Evolutionary conservation across 2,329 filamentous ascomycete species (phyloP), one percentile per base, ranked within the genome.

Genomic region (Madurella mycetomatis): DNA sequence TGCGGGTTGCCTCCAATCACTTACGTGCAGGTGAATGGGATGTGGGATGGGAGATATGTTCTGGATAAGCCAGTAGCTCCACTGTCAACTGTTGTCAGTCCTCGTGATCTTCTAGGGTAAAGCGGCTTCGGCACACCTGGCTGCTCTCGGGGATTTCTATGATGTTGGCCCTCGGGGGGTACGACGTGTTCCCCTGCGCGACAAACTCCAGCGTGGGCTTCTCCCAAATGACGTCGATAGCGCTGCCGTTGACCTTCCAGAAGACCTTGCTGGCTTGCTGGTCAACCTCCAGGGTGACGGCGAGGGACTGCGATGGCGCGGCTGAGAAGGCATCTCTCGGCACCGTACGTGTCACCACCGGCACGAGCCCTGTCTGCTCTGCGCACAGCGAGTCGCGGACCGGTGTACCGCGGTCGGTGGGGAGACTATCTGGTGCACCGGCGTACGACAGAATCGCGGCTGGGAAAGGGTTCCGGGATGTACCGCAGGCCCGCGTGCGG

Each of bases 11-110:
- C 4, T 25, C 25, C 3, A 25, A 25, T 7, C 25, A 25, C 25
- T 25, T 25, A 25, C 58, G 31, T 60, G 58, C 0, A 60, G 40
- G 34, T 60, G 58, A 25, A 60, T 52, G 4, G 56, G 56, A 25
- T 58, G 53, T 11, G 54, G 41, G 1, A 44, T n/a, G 12, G 19
- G 52, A 25, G 41, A 18, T 4, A 19, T 17, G 4, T 52, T 47
- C 19, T 46, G 43, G 32, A 56, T 42, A 5, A 53, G 30, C 41
- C 52, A 30, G 45, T 51, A 56, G 2, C 52, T 19, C 49, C 49
- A 56, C 9, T 32, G 19, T 17, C 25, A 7, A 7, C 25, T 7
- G 25, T 7, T 7, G 25, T 25, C 25, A 25, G 25, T 25, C 3
- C 25, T 3, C 25, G 25, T 25, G 25, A 25, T 25, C 25, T 25